Base-by-base conservation (phyloP, 305 asterid genomes). In the Plantago coronopus region DNA sequence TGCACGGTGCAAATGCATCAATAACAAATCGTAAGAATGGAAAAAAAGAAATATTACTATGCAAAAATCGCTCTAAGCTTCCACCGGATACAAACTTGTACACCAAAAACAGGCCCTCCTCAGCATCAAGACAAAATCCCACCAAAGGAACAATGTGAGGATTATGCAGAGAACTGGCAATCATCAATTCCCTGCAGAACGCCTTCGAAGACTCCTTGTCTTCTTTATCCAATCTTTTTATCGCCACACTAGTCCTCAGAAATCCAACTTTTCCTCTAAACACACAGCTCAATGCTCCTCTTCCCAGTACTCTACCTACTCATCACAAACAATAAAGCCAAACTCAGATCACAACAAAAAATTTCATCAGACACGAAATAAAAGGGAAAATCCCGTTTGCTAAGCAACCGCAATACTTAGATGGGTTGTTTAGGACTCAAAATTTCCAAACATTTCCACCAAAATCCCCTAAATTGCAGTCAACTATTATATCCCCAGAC, bases 281-380 rank as follows among this genome's bases (percentile, higher is more conserved):
- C 21, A 89, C 95, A 78, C 78, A 89, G 83, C 95, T 89, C 77
- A 79, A 70, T 48, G 95, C 95, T 54, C 97, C 95, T 83, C 93
- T 87, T 15, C 97, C 97, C 85, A 89, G 67, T 23, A 89, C 97
- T 79, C 93, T 76, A 58, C 89, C 97, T 89, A 76, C 21, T 62
- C 74, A 76, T 64, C 27, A 21, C 75, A 72, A 64, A 25, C 75
- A 74, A 64, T 51, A 59, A 15, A 65, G 47, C 70, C 9, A 29
- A 67, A 60, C 44, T 54, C 48, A 60, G 6, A 54, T 61, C 54
- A 59, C 43, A 11, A 40, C 7, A 3, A 21, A 22, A 57, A 25
- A 37, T 34, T 34, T 1, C 14, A 23, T 8, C n/a, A 47, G 16
- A 15, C 45, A 20, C 18, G 21, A 38, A 25, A 27, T 42, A 57